phyloP scores from a whole-genome alignment of 208 protist genomes.

The Leishmania major region DNA sequence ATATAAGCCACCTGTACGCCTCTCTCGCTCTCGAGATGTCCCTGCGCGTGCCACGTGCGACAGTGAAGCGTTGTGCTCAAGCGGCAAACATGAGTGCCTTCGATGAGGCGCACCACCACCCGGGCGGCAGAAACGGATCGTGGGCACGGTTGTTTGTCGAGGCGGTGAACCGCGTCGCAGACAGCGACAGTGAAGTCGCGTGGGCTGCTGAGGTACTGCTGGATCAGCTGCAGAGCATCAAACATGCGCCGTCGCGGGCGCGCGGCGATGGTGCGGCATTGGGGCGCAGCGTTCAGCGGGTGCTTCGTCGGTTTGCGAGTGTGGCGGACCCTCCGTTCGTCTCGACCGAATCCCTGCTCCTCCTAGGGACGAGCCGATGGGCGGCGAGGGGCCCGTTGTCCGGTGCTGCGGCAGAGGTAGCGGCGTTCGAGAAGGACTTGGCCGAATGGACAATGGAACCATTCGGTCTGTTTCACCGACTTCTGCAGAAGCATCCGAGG shows the following conservation, averaged over 20 bases:
- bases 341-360: slow-evolving; percentile 25
- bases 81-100: not conserved
- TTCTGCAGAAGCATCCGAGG: not conserved
- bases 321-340: slow-evolving; percentile 29
- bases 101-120: not conserved
- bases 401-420: not conserved
- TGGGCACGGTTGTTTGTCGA: not conserved
- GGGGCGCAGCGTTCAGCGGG: not conserved
- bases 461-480: slow-evolving; percentile 10
- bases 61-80: not conserved
- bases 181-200: not conserved
- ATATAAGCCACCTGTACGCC: slow-evolving; percentile 66
- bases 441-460: slow-evolving; percentile 24
- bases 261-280: not conserved
- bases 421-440: slow-evolving; percentile 5
- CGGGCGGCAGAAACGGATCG: not conserved
- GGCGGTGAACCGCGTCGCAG: not conserved
- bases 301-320: slow-evolving; percentile 9
- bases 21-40: slow-evolving; percentile 50
- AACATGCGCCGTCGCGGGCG: not conserved
- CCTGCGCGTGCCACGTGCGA: slow-evolving; percentile 11
- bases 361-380: slow-evolving; percentile 27
- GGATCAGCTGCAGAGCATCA: not conserved
- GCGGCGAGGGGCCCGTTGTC: slow-evolving; percentile 12
- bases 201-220: slow-evolving; percentile 12